Conservation (phyloP, 345 rosid species). For the Eucalyptus melliodora region DNA sequence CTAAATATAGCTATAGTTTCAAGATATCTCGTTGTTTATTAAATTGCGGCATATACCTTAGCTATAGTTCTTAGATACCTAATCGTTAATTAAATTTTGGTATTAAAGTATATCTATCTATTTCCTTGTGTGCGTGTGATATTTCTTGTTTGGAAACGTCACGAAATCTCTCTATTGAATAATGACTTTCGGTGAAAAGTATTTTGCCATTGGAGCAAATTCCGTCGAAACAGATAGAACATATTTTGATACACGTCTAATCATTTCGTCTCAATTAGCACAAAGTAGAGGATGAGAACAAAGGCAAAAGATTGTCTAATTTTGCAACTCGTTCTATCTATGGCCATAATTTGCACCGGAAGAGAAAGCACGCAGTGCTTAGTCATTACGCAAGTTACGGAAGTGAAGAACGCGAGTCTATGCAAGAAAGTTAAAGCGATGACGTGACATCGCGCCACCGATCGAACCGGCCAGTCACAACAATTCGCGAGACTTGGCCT, state of each 20-base stretch:
- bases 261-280: neutral
- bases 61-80: neutral
- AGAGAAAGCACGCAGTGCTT: neutral
- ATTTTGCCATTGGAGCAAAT: rapidly evolving
- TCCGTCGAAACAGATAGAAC: no score
- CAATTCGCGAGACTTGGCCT: neutral
- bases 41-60: neutral
- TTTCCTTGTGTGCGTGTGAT: neutral
- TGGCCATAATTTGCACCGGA: neutral
- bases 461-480: neutral
- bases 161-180: no score
- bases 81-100: neutral
- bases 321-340: neutral
- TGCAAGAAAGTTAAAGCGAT: neutral
- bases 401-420: no score
- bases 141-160: neutral
- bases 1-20: neutral
- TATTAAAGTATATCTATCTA: neutral
- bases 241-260: neutral
- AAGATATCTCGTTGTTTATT: neutral
- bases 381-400: neutral
- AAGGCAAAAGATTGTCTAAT: neutral
- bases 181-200: neutral
- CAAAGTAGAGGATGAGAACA: neutral
- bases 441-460: neutral